A percentile compares a stretch with the other conserved stretches of the same genome.
Conservation (phyloP, 78 protist species). For the Dictyostelium discoideum region DNA sequence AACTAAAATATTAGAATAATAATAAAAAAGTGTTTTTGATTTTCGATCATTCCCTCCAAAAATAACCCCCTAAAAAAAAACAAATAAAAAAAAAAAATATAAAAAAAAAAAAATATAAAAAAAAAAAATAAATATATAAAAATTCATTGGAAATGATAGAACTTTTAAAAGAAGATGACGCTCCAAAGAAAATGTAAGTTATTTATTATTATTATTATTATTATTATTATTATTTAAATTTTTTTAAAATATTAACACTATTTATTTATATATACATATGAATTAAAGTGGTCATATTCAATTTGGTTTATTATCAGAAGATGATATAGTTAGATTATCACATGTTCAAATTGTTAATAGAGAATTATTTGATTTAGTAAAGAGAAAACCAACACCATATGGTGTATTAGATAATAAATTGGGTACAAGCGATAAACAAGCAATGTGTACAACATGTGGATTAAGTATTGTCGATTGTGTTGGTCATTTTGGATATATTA, state of each 20-base stretch:
- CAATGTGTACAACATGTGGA: slow-evolving; percentile 74
- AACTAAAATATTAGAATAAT: background rate
- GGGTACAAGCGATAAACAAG: slow-evolving; percentile 68
- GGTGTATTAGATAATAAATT: slow-evolving; percentile 72
- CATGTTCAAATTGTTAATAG: slow-evolving; percentile 67
- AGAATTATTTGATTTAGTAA: slow-evolving; percentile 33
- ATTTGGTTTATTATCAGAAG: slow-evolving; percentile 76
- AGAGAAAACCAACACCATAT: slow-evolving; percentile 56
- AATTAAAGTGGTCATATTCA: slow-evolving; percentile 68
- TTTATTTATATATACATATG: too few relatives aligned
- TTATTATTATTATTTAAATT: too few relatives aligned
- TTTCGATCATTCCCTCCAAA: background rate
- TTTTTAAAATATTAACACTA: background rate
- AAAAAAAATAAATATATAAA: background rate
- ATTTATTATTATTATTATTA: background rate
- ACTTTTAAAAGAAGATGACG: slow-evolving; percentile 68
- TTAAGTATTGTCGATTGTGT: slow-evolving; percentile 91
- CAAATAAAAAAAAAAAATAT: background rate
- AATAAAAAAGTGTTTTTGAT: background rate
- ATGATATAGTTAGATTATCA: slow-evolving; percentile 73
- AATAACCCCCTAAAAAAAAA: background rate
- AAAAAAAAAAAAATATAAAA: background rate
- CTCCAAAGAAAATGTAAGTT: slow-evolving; percentile 77
- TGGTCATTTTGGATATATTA: slow-evolving; percentile 98
- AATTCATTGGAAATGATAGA: slow-evolving; percentile 15